Evolutionary conservation across 352 stramenopile species (phyloP).

Genomic region (Globisporangium polare): DNA sequence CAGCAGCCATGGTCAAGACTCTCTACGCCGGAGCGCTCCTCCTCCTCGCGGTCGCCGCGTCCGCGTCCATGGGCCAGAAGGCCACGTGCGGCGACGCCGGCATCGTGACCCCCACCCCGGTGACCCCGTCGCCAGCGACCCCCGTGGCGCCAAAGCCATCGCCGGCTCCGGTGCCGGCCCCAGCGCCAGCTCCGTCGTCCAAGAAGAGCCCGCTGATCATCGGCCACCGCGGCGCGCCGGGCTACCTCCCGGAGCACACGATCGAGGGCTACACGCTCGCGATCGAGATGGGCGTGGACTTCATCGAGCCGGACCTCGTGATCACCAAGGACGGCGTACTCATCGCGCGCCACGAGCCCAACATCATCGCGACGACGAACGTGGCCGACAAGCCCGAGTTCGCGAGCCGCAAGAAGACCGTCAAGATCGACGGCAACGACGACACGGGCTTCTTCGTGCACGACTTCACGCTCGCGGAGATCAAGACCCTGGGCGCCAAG

Average conservation of each 20-base stretch:
- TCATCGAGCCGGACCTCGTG: constrained; percentile 91
- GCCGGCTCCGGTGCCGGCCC: not conserved
- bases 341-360: constrained; percentile 82
- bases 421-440: constrained; percentile 51
- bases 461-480: constrained; percentile 90
- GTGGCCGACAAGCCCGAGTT: constrained; percentile 76
- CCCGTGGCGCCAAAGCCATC: not conserved
- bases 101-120: constrained; percentile 25
- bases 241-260: constrained; percentile 90
- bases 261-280: constrained; percentile 87
- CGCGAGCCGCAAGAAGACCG: constrained; percentile 49
- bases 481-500: constrained; percentile 81
- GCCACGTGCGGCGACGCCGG: constrained; percentile 24
- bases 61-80: constrained; percentile 21
- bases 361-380: constrained; percentile 90
- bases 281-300: constrained; percentile 87
- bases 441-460: constrained; percentile 82
- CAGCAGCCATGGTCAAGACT: constrained; percentile 38
- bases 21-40: constrained; percentile 27
- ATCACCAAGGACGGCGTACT: constrained; percentile 82
- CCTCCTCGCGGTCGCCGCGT: constrained; percentile 23
- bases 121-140: constrained; percentile 6
- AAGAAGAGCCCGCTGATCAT: constrained; percentile 58
- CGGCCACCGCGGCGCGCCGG: constrained; percentile 84
- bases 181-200: constrained; percentile 4